These are phyloP conservation scores for Taxawa tesnikishii DNA, from an alignment of 2,329 filamentous ascomycete species.

Conservation along the genomic window DNA sequence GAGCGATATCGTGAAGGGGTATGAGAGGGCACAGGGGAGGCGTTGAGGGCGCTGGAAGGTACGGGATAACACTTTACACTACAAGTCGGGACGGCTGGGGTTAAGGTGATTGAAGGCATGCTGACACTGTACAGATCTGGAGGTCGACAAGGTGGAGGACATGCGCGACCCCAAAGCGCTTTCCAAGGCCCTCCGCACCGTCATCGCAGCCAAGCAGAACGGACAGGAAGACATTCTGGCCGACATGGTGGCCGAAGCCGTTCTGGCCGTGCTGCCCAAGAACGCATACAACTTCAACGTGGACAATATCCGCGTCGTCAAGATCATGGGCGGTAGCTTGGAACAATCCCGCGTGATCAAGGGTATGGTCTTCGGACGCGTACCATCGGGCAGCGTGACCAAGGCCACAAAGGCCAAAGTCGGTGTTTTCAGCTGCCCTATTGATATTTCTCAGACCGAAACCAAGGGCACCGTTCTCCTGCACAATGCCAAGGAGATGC, in stretches of 20 bases:
- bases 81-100: too few relatives aligned
- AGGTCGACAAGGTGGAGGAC: conserved; percentile 81
- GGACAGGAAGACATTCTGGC: conserved; percentile 85
- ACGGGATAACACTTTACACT: neutral
- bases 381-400: conserved; percentile 83
- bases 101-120: too few relatives aligned
- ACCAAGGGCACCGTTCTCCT: conserved; percentile 96
- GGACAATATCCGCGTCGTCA: conserved; percentile 96
- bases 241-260: conserved; percentile 70
- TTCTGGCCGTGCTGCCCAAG: conserved; percentile 83
- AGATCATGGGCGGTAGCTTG: conserved; percentile 96
- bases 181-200: conserved; percentile 88
- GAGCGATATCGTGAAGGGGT: conserved; percentile 92
- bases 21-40: conserved; percentile 88
- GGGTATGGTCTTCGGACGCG: conserved; percentile 96
- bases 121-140: conserved; percentile 46
- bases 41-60: conserved; percentile 67
- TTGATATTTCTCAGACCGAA: conserved; percentile 92
- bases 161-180: conserved; percentile 71
- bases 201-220: conserved; percentile 92
- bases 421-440: conserved; percentile 88
- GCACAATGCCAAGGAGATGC: conserved; percentile 97
- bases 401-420: conserved; percentile 91
- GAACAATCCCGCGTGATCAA: conserved; percentile 90
- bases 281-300: conserved; percentile 96